Percentiles rank a stretch among this genome's conserved stretches.
Conservation (phyloP, 1,284 basidiomycete genomes). For the Xerocomus minutiporus region DNA sequence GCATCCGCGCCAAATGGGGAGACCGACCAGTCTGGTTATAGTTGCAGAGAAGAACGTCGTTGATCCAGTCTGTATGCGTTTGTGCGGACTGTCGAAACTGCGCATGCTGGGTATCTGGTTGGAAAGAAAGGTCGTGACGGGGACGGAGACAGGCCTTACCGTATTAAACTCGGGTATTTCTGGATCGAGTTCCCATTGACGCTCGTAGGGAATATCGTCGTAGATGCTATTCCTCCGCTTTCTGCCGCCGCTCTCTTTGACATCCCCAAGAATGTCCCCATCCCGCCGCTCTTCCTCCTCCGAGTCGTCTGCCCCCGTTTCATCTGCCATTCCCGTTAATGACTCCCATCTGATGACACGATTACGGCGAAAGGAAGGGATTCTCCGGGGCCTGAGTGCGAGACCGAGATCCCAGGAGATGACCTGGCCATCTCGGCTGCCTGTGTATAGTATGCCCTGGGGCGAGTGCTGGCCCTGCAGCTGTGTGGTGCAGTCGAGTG, state of each 20-base stretch:
- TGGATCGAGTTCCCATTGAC: constrained; percentile 74
- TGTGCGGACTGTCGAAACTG: constrained; percentile 82
- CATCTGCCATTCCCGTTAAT: constrained; percentile 78
- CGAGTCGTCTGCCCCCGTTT: constrained; percentile 56
- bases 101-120: constrained; percentile 38
- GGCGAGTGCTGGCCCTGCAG: constrained; percentile 61
- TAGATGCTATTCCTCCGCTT: constrained; percentile 35
- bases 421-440: constrained; percentile 88
- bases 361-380: constrained; percentile 23
- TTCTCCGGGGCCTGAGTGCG: constrained; percentile 46
- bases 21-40: constrained; percentile 79
- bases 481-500: constrained; percentile 79
- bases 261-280: constrained; percentile 74
- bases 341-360: constrained; percentile 59
- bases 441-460: constrained; percentile 90
- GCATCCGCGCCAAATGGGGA: constrained; percentile 2
- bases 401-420: constrained; percentile 89
- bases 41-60: constrained; percentile 91
- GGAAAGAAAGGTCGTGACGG: constrained; percentile 1
- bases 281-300: constrained; percentile 54
- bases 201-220: constrained; percentile 57
- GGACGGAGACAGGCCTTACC: constrained; percentile 39
- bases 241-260: constrained; percentile 39
- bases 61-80: constrained; percentile 93
- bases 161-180: constrained; percentile 41